phyloP scores from a whole-genome alignment of 106 monocot genomes.

The Phalaenopsis equestris region DNA sequence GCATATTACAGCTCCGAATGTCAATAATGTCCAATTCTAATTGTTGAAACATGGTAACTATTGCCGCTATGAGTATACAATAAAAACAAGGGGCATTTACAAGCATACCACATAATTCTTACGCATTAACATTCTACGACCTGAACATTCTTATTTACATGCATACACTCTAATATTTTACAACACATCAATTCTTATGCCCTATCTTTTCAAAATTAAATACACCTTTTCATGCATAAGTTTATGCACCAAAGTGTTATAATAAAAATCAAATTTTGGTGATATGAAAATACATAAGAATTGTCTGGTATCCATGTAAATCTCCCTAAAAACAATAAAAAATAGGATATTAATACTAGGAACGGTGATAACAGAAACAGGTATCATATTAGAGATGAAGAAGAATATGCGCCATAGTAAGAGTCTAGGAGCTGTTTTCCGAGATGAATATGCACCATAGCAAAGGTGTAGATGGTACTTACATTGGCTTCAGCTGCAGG shows the following conservation, averaged over 20 bases:
- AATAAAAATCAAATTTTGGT: too few species aligned
- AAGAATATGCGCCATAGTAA: background rate
- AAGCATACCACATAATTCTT: too few species aligned
- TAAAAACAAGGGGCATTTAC: background rate
- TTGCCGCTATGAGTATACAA: background rate
- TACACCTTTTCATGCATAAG: too few species aligned
- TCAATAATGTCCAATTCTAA: background rate
- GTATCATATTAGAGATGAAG: background rate
- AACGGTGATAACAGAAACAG: background rate
- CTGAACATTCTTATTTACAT: too few species aligned
- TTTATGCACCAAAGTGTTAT: too few species aligned
- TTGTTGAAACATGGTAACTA: background rate
- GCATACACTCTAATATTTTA: too few species aligned
- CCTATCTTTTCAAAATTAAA: too few species aligned
- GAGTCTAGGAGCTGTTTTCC: background rate
- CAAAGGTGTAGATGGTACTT: constrained; percentile 12
- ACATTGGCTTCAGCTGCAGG: constrained; percentile 98
- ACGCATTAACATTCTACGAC: too few species aligned
- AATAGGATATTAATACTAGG: background rate
- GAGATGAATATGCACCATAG: background rate
- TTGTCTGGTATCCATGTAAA: too few species aligned
- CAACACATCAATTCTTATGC: too few species aligned
- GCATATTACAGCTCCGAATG: background rate
- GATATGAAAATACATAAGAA: too few species aligned
- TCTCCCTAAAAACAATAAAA: background rate